Evolutionary conservation across 139 green algal species (phyloP).

Genomic region (Astrephomene gubernaculifera): DNA sequence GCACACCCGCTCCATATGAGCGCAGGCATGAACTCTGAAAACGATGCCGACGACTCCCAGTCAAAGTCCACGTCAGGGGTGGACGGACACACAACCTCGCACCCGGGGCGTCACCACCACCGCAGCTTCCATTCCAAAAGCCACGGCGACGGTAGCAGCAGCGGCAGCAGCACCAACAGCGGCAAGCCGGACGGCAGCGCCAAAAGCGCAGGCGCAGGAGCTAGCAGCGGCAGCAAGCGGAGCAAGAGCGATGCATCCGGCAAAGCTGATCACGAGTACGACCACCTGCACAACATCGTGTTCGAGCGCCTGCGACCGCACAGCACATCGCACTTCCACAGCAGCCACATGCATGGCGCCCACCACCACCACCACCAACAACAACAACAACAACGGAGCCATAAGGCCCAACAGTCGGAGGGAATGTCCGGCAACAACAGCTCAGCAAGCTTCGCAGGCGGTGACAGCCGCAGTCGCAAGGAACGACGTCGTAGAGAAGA

Average conservation of each 20-base stretch:
- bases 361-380: background rate
- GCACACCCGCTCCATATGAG: too few relatives aligned
- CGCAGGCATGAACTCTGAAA: too few relatives aligned
- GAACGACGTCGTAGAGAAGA: too few relatives aligned
- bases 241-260: background rate
- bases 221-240: background rate
- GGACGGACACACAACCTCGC: background rate
- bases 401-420: too few relatives aligned
- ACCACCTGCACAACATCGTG: slow-evolving; percentile 22
- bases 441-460: too few relatives aligned
- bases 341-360: background rate
- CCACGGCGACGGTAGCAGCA: background rate
- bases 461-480: too few relatives aligned
- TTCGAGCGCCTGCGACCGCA: slow-evolving; percentile 2
- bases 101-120: background rate
- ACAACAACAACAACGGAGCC: too few relatives aligned
- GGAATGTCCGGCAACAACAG: too few relatives aligned
- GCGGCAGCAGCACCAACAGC: background rate
- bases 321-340: background rate
- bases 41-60: too few relatives aligned
- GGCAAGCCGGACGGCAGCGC: too few relatives aligned
- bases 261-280: background rate
- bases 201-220: too few relatives aligned
- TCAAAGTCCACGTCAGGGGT: too few relatives aligned
- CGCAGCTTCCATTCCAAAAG: background rate